Evolutionary conservation across 768 basidiomycete genomes (phyloP).

Genomic region (Gelatoporia subvermispora): DNA sequence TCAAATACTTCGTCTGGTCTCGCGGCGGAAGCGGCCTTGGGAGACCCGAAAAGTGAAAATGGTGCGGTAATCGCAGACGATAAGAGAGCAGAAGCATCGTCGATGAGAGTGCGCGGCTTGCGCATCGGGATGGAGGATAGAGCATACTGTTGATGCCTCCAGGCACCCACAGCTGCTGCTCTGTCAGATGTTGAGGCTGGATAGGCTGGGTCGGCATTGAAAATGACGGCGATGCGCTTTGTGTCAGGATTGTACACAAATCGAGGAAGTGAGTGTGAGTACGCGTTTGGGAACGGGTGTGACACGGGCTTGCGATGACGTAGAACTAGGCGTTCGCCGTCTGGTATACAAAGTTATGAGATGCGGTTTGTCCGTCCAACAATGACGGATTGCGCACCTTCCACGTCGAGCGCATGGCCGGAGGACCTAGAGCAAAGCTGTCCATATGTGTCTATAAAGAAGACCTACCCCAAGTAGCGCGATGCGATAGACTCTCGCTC

Average conservation of each 20-base stretch:
- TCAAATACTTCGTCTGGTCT: conserved; percentile 68
- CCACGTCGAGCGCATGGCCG: conserved; percentile 78
- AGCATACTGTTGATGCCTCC: conserved; percentile 58
- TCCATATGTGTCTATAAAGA: conserved; percentile 77
- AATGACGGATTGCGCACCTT: conserved; percentile 42
- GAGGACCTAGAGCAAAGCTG: conserved; percentile 72
- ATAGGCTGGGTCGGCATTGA: conserved; percentile 60
- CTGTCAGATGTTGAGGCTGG: conserved; percentile 28
- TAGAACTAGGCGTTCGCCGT: conserved; percentile 54
- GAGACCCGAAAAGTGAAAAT: conserved; percentile 46
- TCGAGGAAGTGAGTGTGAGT: conserved; percentile 70
- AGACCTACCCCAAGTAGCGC: conserved; percentile 45
- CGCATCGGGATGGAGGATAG: conserved; percentile 63
- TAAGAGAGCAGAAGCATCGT: conserved; percentile 65
- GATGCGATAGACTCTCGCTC: too few relatives aligned
- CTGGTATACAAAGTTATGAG: conserved; percentile 30
- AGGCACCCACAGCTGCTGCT: conserved; percentile 24
- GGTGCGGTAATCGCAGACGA: conserved; percentile 57
- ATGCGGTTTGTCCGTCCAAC: conserved; percentile 4
- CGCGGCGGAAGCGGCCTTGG: conserved; percentile 17
- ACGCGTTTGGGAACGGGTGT: conserved; percentile 71
- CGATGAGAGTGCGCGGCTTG: conserved; percentile 63
- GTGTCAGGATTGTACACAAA: conserved; percentile 55
- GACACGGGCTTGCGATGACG: conserved; percentile 76
- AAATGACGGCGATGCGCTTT: conserved; percentile 56